Base-by-base conservation (phyloP, 2,329 filamentous ascomycete genomes). In the Monosporascus sp. region DNA sequence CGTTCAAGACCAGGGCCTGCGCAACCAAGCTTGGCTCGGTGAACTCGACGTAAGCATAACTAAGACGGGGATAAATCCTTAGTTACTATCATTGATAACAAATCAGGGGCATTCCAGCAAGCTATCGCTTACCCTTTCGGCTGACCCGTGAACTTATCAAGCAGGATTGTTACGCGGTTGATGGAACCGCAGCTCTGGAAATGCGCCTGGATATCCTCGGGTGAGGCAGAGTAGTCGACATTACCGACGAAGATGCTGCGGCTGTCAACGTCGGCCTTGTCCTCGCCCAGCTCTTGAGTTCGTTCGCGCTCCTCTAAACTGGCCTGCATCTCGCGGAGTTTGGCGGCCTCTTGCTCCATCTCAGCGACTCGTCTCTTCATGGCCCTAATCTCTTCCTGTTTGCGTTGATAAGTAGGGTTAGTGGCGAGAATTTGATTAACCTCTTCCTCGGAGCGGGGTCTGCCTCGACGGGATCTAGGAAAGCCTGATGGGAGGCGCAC, bases 31-130 rank as follows among this genome's bases (percentile, higher is more conserved):
- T 92, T 48, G 94, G 91, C 75, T 97, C 94, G 56, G 90, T 88
- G 70, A 99, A 99, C 75, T 99, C 94, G 66, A 99, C 94, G 75
- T 99, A 99, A 68, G 94, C 94, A 76, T 99, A 99, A 61, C 92
- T 97, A 73, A 52, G 61, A 22, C 17, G 5, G 22, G n/a, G 20
- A 16, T 6, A 44, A 31, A 20, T 27, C 9, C 14, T 46, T 46
- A 46, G 43, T n/a, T 24, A 52, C 17, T 26, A n/a, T 26, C 6
- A 8, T 24, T 26, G 14, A 5, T n/a, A 26, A 31, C 36, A 22
- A 19, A 26, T 7, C 16, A 19, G 19, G 8, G 8, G 3, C 20
- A 38, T 43, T n/a, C 4, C 16, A 24, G 41, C 8, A 36, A n/a
- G 7, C n/a, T 22, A 40, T 47, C 36, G 66, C 87, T 73, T 78